Evolutionary conservation across 228 moss, liverwort and hornwort species (phyloP).

Genomic region (Sphagnum fallax): DNA sequence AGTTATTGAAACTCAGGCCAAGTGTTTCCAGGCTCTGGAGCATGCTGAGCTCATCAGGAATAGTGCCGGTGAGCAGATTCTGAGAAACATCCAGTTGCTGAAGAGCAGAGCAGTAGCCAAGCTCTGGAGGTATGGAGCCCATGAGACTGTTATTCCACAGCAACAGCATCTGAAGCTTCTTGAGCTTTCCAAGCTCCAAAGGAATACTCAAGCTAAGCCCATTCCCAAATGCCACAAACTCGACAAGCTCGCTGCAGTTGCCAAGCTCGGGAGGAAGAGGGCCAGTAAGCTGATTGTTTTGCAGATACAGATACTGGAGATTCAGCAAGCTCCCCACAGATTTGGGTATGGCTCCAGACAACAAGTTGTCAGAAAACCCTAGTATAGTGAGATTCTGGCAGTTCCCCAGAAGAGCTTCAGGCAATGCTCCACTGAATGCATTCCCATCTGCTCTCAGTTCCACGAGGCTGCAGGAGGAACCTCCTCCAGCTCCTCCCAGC

Average conservation of each 20-base stretch:
- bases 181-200: conserved; percentile 3
- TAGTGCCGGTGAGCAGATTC: conserved; percentile 16
- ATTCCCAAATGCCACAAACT: not conserved
- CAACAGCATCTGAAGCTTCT: not conserved
- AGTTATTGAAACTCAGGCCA: conserved; percentile 45
- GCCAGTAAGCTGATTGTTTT: conserved; percentile 9
- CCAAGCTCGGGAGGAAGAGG: conserved; percentile 7
- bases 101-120: conserved; percentile 16
- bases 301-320: conserved; percentile 2
- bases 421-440: no score
- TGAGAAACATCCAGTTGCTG: conserved; percentile 20
- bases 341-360: conserved; percentile 15
- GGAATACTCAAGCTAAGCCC: conserved; percentile 7
- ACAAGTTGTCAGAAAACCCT: conserved; percentile 5
- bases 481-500: not conserved
- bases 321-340: not conserved
- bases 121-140: conserved; percentile 15
- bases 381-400: conserved; percentile 4
- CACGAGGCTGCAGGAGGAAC: no score
- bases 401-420: conserved; percentile 1
- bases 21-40: conserved; percentile 29
- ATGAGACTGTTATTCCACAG: conserved; percentile 2
- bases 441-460: no score
- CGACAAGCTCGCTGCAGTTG: not conserved
- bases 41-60: conserved; percentile 29